These are phyloP conservation scores for Rhodotorula toruloides DNA, from an alignment of 768 basidiomycete species.

Conservation along the genomic window DNA sequence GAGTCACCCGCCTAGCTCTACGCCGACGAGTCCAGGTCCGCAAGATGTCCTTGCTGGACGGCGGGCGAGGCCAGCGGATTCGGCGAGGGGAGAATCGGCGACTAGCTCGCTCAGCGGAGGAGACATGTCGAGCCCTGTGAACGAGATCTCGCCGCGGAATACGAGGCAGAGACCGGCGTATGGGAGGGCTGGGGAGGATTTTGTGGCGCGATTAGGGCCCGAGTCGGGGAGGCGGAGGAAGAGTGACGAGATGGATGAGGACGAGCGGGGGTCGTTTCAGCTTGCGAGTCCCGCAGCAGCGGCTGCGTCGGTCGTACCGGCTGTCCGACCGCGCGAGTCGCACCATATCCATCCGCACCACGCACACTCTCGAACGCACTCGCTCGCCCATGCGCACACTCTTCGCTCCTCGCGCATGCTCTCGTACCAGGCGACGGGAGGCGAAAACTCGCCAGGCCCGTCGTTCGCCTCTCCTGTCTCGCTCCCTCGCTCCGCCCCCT, in stretches of 20 bases:
- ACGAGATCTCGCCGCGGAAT: constrained; percentile 20
- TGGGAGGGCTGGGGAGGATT: constrained; percentile 1
- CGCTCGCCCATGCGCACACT: constrained; percentile 35
- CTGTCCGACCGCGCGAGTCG: constrained; percentile 24
- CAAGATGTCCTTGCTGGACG: too few relatives aligned
- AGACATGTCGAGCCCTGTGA: constrained; percentile 32
- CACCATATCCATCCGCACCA: constrained; percentile 4
- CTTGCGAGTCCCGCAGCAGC: neutral
- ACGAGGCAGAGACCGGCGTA: constrained; percentile 7
- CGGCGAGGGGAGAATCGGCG: too few relatives aligned
- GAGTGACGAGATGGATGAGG: constrained; percentile 38
- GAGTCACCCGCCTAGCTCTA: constrained; percentile 28
- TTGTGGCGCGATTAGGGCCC: constrained; percentile 14
- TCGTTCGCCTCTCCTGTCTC: constrained; percentile 1
- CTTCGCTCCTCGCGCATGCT: constrained; percentile 31
- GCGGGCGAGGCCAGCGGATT: too few relatives aligned
- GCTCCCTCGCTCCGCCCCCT: neutral
- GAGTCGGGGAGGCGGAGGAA: constrained; percentile 33
- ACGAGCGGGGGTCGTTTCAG: constrained; percentile 13
- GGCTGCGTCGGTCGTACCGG: neutral
- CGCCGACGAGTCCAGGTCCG: constrained; percentile 19
- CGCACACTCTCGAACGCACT: constrained; percentile 13
- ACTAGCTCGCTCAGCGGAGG: neutral
- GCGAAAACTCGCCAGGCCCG: neutral
- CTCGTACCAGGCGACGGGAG: constrained; percentile 10